phyloP scores from a whole-genome alignment of 2,329 filamentous ascomycete genomes.

The Calonectria fujianensis region DNA sequence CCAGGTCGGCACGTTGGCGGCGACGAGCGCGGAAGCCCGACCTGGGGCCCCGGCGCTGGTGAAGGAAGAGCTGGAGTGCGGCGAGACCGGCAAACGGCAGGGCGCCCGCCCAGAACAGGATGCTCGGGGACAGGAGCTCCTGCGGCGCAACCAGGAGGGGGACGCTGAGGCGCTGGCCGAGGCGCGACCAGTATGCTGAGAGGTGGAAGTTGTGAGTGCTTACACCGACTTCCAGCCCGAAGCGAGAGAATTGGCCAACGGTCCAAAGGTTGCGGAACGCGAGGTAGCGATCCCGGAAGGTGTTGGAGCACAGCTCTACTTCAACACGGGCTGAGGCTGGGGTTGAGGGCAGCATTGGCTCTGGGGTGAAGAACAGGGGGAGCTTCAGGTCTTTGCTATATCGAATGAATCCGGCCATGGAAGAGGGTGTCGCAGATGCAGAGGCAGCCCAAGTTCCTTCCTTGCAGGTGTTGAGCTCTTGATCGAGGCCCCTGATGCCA shows the following conservation, averaged over 20 bases:
- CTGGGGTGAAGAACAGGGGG: constrained; percentile 49
- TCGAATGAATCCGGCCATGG: constrained; percentile 60
- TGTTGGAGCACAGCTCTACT: constrained; percentile 64
- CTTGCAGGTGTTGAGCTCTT: constrained; percentile 52
- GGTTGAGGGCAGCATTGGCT: constrained; percentile 35
- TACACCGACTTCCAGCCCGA: constrained; percentile 67
- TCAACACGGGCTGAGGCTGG: constrained; percentile 62
- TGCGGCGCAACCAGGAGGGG: constrained; percentile 64
- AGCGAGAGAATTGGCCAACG: constrained; percentile 63
- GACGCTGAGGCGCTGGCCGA: constrained; percentile 66
- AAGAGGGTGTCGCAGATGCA: constrained; percentile 54
- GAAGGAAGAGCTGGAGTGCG: constrained; percentile 58
- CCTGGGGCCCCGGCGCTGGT: constrained; percentile 41
- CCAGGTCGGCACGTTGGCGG: constrained; percentile 37
- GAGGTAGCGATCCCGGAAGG: constrained; percentile 61
- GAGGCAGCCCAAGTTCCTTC: constrained; percentile 65
- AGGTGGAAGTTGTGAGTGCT: constrained; percentile 64
- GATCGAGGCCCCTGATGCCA: constrained; percentile 63
- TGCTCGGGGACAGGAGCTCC: constrained; percentile 50
- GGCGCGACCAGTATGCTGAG: constrained; percentile 68
- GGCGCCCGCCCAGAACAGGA: constrained; percentile 63
- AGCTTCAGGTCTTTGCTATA: constrained; percentile 58
- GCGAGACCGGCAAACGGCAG: constrained; percentile 65
- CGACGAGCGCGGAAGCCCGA: constrained; percentile 24
- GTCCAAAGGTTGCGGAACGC: constrained; percentile 66